phyloP scores from a whole-genome alignment of 2,329 filamentous ascomycete genomes.

The Calonectria hongkongensis region DNA sequence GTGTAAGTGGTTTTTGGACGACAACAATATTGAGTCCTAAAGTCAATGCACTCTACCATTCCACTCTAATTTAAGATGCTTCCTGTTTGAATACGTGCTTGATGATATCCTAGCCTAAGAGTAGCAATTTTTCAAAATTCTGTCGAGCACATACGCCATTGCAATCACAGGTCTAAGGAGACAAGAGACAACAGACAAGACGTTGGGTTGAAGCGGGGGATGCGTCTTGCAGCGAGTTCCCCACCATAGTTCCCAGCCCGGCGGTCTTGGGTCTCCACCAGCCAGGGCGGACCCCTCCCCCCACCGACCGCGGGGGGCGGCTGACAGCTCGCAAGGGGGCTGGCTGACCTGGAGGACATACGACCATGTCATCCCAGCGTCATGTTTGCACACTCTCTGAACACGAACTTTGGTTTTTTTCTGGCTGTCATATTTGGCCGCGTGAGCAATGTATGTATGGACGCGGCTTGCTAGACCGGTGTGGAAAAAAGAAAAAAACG shows the following conservation, averaged over 20 bases:
- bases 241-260: background rate
- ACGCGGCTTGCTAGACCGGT: background rate
- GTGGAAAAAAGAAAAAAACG: background rate
- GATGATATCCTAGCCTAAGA: no score
- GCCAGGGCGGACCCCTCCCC: background rate
- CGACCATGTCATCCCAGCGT: background rate
- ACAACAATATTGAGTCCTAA: no score
- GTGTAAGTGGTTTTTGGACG: no score
- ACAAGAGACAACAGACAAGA: background rate
- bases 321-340: background rate
- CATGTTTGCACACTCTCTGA: background rate
- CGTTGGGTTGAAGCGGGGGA: background rate
- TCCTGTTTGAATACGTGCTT: no score
- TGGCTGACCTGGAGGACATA: background rate
- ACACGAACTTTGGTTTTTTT: background rate
- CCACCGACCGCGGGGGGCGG: background rate
- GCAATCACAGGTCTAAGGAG: no score
- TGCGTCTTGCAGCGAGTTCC: background rate
- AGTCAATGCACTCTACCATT: no score
- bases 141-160: no score
- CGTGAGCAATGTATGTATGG: conserved; percentile 9
- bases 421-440: background rate
- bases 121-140: no score
- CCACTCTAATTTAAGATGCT: no score
- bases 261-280: background rate